Percentiles rank a stretch among this genome's conserved stretches.
Conservation (phyloP, 2,329 filamentous ascomycete species). For the Fusarium avenaceum region DNA sequence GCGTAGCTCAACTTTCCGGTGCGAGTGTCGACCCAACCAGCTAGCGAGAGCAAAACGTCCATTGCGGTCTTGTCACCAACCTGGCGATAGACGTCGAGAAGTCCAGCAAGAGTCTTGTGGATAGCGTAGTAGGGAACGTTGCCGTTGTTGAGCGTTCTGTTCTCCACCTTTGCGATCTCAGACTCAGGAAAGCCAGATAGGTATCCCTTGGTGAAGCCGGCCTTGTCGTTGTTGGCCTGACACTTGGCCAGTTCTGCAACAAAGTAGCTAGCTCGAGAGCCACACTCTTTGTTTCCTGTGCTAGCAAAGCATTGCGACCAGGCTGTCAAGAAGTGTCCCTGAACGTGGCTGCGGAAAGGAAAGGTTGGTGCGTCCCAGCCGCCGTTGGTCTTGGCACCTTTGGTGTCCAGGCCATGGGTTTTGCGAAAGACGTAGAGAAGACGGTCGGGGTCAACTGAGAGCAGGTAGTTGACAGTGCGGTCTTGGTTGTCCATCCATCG, state of each 20-base stretch:
- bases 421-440: slow-evolving; percentile 34
- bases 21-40: slow-evolving; percentile 63
- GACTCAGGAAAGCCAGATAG: slow-evolving; percentile 66
- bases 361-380: slow-evolving; percentile 69
- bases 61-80: slow-evolving; percentile 59
- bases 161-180: slow-evolving; percentile 61
- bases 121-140: slow-evolving; percentile 68
- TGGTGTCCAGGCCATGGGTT: slow-evolving; percentile 51
- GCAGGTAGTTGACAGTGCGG: slow-evolving; percentile 32
- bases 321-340: slow-evolving; percentile 65
- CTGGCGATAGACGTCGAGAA: slow-evolving; percentile 64
- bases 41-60: slow-evolving; percentile 60
- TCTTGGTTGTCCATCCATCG: slow-evolving; percentile 42
- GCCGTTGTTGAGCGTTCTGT: slow-evolving; percentile 59
- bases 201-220: slow-evolving; percentile 61
- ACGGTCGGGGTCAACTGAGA: slow-evolving; percentile 26
- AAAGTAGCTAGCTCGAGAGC: slow-evolving; percentile 61
- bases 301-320: slow-evolving; percentile 65
- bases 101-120: slow-evolving; percentile 67
- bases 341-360: slow-evolving; percentile 65
- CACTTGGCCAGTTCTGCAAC: slow-evolving; percentile 63
- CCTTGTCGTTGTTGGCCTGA: slow-evolving; percentile 63
- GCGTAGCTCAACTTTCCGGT: slow-evolving; percentile 58
- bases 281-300: slow-evolving; percentile 59
- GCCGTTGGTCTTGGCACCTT: slow-evolving; percentile 60